These are phyloP conservation scores for Spongiforma sp. DNA, from an alignment of 1,284 basidiomycete species.

Conservation along the genomic window DNA sequence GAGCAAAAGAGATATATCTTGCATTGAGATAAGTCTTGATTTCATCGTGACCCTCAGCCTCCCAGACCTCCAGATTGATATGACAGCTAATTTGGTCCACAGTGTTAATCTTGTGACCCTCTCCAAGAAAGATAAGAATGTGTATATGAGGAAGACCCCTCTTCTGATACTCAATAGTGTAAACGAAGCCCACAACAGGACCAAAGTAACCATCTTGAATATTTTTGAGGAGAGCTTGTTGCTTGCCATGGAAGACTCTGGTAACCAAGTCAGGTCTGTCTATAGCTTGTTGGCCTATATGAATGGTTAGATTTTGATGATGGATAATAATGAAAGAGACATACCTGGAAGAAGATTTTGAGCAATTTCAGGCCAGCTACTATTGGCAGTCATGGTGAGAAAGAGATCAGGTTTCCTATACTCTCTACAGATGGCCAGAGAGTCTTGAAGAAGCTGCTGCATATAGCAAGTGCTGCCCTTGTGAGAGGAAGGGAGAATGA, in stretches of 20 bases:
- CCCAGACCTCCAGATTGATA: too few species aligned
- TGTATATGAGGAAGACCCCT: slow-evolving; percentile 20
- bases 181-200: background rate
- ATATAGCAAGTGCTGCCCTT: slow-evolving; percentile 2
- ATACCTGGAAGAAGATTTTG: background rate
- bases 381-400: slow-evolving; percentile 1
- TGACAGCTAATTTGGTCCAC: background rate
- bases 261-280: background rate
- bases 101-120: slow-evolving; percentile 6
- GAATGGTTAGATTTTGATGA: background rate
- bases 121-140: background rate
- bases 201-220: background rate
- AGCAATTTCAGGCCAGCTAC: background rate
- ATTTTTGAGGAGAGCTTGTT: background rate
- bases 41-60: background rate
- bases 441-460: slow-evolving; percentile 2
- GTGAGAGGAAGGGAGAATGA: slow-evolving; percentile 2
- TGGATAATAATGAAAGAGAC: background rate
- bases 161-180: slow-evolving; percentile 24
- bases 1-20: background rate
- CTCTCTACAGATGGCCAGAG: background rate
- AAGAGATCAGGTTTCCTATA: too few species aligned
- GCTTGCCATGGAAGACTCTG: background rate
- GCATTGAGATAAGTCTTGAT: background rate
- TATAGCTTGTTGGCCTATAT: background rate